Evolutionary conservation across 2,329 filamentous ascomycete species (phyloP).

Genomic region (Aschersonia sp.): DNA sequence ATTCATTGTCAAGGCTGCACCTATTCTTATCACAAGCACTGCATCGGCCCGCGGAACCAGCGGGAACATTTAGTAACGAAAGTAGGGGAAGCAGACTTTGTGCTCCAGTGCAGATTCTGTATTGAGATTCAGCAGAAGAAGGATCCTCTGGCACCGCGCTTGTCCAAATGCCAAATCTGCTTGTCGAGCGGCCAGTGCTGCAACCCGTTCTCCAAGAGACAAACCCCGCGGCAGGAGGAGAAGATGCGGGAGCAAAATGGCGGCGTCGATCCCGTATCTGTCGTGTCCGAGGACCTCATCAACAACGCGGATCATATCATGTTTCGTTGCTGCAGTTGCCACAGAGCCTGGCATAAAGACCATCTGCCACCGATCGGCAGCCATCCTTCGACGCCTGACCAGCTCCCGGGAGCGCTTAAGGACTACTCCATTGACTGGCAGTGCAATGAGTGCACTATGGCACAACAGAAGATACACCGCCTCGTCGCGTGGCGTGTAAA

Average conservation of each 20-base stretch:
- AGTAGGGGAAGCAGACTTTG: slow-evolving; percentile 57
- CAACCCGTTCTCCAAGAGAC: slow-evolving; percentile 55
- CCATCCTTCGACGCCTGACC: slow-evolving; percentile 17
- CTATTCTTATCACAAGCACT: slow-evolving; percentile 66
- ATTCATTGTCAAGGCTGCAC: slow-evolving; percentile 89
- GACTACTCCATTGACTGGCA: slow-evolving; percentile 65
- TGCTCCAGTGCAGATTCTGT: slow-evolving; percentile 82
- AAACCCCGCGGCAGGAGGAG: slow-evolving; percentile 69
- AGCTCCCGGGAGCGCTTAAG: slow-evolving; percentile 38
- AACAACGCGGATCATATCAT: slow-evolving; percentile 66
- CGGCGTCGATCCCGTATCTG: slow-evolving; percentile 61
- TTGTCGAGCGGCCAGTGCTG: slow-evolving; percentile 53
- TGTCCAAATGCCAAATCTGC: slow-evolving; percentile 61
- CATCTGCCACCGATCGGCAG: slow-evolving; percentile 49
- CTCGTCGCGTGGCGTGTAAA: slow-evolving; percentile 67
- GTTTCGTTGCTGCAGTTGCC: slow-evolving; percentile 69
- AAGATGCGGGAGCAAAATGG: slow-evolving; percentile 64
- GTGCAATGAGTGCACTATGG: slow-evolving; percentile 62
- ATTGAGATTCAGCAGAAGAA: slow-evolving; percentile 54
- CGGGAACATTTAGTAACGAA: slow-evolving; percentile 90
- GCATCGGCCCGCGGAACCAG: slow-evolving; percentile 56
- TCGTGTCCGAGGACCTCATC: slow-evolving; percentile 46
- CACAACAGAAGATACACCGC: slow-evolving; percentile 52
- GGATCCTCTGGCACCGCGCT: slow-evolving; percentile 52
- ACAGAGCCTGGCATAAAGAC: slow-evolving; percentile 67